These are phyloP conservation scores for Penicillium verhagenii DNA, from an alignment of 495 filamentous ascomycete genomes.

Conservation along the genomic window DNA sequence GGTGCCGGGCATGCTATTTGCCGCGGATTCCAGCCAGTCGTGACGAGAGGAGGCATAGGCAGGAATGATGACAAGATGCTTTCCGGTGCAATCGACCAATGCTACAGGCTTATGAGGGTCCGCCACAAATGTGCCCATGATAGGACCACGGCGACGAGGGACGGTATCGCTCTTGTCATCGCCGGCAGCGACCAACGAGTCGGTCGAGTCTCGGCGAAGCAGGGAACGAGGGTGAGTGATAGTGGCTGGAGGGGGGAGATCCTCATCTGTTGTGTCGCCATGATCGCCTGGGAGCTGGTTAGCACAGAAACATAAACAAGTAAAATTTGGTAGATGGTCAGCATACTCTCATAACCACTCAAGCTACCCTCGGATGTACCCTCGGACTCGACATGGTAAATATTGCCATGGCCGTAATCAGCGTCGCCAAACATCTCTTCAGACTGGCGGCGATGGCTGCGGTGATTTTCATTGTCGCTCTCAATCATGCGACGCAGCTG, in stretches of 20 bases:
- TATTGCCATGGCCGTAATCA: constrained; percentile 47
- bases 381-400: constrained; percentile 53
- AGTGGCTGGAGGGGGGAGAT: constrained; percentile 57
- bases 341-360: constrained; percentile 78
- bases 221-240: constrained; percentile 57
- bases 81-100: constrained; percentile 65
- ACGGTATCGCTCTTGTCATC: constrained; percentile 54
- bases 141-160: constrained; percentile 54
- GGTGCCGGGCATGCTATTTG: constrained; percentile 50
- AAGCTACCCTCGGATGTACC: constrained; percentile 55
- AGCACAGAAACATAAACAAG: constrained; percentile 41
- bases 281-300: constrained; percentile 64
- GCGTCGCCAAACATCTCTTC: constrained; percentile 46
- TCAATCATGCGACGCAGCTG: constrained; percentile 69
- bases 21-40: constrained; percentile 48
- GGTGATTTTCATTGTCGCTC: constrained; percentile 46
- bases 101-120: constrained; percentile 70
- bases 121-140: constrained; percentile 53
- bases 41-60: constrained; percentile 50
- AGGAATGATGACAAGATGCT: constrained; percentile 67
- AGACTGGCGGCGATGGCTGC: constrained; percentile 44
- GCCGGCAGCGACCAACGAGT: constrained; percentile 41
- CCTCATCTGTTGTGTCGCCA: constrained; percentile 85
- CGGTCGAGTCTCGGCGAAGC: constrained; percentile 52
- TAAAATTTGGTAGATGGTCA: constrained; percentile 18